Evolutionary conservation across 331 rosid species (phyloP).

Genomic region (Malus hybrid): DNA sequence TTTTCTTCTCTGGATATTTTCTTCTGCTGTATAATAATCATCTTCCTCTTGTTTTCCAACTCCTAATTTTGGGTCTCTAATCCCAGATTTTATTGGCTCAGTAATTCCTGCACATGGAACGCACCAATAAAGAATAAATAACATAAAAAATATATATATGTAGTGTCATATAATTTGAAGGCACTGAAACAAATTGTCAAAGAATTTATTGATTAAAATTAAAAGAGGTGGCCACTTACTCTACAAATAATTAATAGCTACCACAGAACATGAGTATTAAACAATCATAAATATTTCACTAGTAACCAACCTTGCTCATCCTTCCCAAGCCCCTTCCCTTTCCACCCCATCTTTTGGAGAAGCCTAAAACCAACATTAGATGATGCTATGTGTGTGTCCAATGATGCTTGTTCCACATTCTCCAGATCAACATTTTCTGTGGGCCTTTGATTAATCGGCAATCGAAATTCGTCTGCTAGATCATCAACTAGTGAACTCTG

Average conservation of each 20-base stretch:
- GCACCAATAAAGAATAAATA: not conserved
- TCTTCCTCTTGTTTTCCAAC: constrained; percentile 94
- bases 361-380: constrained; percentile 91
- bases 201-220: not conserved
- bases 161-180: not conserved
- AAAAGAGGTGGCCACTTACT: not conserved
- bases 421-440: constrained; percentile 94
- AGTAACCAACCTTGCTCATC: constrained; percentile 78
- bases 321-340: constrained; percentile 97
- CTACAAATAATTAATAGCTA: not conserved
- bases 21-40: constrained; percentile 85
- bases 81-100: constrained; percentile 91
- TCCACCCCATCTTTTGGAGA: constrained; percentile 99
- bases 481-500: constrained; percentile 49
- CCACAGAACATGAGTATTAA: not conserved
- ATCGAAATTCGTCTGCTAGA: constrained; percentile 60
- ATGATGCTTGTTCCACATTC: constrained; percentile 89
- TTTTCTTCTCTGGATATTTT: constrained; percentile 78
- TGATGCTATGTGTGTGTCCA: constrained; percentile 74
- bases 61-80: constrained; percentile 89
- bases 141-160: not conserved
- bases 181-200: not conserved
- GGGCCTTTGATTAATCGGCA: constrained; percentile 86
- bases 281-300: not conserved
- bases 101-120: constrained; percentile 43